Conservation (phyloP, 1,284 basidiomycete genomes). For the Puccinia hordei region DNA sequence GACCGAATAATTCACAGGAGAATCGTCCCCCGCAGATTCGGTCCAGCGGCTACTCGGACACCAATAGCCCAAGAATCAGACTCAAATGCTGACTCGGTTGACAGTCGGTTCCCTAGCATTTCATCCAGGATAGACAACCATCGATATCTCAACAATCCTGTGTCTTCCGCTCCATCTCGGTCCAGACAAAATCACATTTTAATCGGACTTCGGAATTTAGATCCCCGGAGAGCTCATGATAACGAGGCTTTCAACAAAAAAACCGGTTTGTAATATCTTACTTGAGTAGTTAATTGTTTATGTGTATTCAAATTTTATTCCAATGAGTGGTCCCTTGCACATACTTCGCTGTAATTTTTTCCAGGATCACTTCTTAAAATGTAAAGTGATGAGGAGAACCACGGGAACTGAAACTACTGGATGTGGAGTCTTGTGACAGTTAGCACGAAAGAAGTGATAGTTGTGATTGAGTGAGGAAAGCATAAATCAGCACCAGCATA, state of each 20-base stretch:
- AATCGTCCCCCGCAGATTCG: background rate
- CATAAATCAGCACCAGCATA: background rate
- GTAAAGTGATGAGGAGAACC: background rate
- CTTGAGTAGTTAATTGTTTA: background rate
- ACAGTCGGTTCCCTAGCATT: background rate
- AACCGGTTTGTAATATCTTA: background rate
- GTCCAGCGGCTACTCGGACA: background rate
- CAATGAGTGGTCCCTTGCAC: background rate
- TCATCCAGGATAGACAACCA: background rate
- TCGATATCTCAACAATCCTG: background rate
- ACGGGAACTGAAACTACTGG: background rate
- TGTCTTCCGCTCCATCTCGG: background rate
- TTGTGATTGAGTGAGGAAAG: background rate
- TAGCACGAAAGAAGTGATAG: background rate
- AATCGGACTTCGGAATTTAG: background rate
- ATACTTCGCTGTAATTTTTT: background rate
- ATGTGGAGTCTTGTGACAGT: background rate
- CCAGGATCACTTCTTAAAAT: background rate
- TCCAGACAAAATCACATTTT: conserved; percentile 17
- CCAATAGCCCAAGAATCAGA: conserved; percentile 5
- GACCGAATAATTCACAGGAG: conserved; percentile 6
- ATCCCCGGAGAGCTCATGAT: background rate
- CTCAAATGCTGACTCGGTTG: background rate
- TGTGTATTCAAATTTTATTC: background rate
- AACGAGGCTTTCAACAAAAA: background rate